A percentile compares a stretch with the other conserved stretches of the same genome.
phyloP scores from a whole-genome alignment of 352 stramenopile species.

The Globisporangium recalcitrans region DNA sequence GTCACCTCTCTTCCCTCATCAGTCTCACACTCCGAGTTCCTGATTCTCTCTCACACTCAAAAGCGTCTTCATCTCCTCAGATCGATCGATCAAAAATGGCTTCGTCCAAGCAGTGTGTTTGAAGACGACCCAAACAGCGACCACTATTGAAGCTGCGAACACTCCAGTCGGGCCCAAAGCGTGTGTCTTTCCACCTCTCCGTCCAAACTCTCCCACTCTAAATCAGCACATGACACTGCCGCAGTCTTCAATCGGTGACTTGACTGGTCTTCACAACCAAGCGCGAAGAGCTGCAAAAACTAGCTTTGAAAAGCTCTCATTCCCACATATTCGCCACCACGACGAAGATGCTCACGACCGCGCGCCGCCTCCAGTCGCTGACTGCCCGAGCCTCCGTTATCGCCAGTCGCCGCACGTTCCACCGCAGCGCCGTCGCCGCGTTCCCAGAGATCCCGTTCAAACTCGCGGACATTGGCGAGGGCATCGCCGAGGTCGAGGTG shows the following conservation, averaged over 20 bases:
- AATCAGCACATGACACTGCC: not conserved
- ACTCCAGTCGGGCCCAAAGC: constrained; percentile 1
- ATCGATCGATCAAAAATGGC: not conserved
- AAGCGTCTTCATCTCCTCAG: not conserved
- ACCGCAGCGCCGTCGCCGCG: constrained; percentile 31
- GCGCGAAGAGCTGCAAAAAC: not conserved
- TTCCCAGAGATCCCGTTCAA: constrained; percentile 86
- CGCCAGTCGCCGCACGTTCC: constrained; percentile 26
- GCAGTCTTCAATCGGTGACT: constrained; percentile 10
- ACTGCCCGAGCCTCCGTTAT: not conserved
- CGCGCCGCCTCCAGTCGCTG: constrained; percentile 14
- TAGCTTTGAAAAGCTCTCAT: constrained; percentile 10
- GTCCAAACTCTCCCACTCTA: not conserved
- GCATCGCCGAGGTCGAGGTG: constrained; percentile 98
- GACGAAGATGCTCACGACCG: constrained; percentile 15
- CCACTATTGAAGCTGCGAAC: constrained; percentile 11
- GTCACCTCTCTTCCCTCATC: not conserved
- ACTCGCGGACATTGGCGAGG: constrained; percentile 97
- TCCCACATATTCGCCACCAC: constrained; percentile 9
- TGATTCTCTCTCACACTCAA: no score
- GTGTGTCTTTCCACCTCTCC: not conserved
- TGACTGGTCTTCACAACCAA: not conserved
- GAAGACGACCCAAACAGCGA: not conserved
- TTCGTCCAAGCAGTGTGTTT: not conserved
- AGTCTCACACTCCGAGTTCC: not conserved